Evolutionary conservation across 1,284 basidiomycete genomes (phyloP).

Genomic region (Pisolithus thermaeus): DNA sequence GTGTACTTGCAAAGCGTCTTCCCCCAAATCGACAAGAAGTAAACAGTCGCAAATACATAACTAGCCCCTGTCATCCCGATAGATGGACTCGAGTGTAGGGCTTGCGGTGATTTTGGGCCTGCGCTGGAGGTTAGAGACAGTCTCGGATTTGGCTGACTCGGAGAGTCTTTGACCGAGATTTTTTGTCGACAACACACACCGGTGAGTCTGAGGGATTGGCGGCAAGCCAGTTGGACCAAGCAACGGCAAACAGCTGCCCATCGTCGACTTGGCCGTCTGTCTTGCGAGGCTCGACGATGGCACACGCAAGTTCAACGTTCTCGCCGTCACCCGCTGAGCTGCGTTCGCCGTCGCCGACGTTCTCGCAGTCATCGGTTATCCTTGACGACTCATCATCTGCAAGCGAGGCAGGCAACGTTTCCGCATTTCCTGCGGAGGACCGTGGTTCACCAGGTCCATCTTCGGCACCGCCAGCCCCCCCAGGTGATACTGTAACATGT

Average conservation of each 20-base stretch:
- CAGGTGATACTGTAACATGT: constrained; percentile 54
- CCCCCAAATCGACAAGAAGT: no score
- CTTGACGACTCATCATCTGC: constrained; percentile 24
- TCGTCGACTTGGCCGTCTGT: no score
- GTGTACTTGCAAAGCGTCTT: not conserved
- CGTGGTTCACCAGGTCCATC: constrained; percentile 25
- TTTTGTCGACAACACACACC: no score
- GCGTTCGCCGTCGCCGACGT: constrained; percentile 29
- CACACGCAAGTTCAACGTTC: constrained; percentile 17
- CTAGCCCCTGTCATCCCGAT: not conserved
- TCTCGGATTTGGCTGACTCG: no score
- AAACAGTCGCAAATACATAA: not conserved
- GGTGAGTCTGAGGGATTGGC: no score
- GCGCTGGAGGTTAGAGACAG: no score
- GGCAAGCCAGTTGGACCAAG: no score
- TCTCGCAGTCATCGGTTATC: constrained; percentile 25
- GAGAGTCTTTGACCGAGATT: no score
- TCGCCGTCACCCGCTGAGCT: constrained; percentile 12
- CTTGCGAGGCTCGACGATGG: not conserved
- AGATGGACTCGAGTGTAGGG: not conserved
- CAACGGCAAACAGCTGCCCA: no score
- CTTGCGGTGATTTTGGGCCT: no score
- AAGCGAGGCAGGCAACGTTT: constrained; percentile 11
- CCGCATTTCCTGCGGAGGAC: constrained; percentile 10
- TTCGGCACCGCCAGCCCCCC: constrained; percentile 10